A percentile compares a stretch with the other conserved stretches of the same genome.
These are phyloP conservation scores for Saccharomycopsis phalli DNA, from an alignment of 1,139 yeast species.

Conservation along the genomic window DNA sequence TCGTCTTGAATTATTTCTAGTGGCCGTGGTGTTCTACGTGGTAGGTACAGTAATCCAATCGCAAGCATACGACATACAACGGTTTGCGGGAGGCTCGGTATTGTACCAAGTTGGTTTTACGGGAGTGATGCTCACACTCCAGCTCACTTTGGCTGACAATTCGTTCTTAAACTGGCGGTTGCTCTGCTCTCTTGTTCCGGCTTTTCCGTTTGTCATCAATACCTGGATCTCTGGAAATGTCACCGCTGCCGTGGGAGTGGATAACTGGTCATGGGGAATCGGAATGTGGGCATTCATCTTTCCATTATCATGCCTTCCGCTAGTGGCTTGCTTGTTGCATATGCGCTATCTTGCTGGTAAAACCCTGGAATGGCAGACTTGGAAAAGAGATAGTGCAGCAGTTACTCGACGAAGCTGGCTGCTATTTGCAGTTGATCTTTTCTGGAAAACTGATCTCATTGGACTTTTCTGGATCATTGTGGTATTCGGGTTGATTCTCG, in stretches of 20 bases:
- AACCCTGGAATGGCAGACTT: constrained; percentile 37
- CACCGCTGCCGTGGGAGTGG: constrained; percentile 31
- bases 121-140: constrained; percentile 49
- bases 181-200: constrained; percentile 51
- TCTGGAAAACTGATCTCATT: constrained; percentile 45
- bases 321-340: constrained; percentile 43
- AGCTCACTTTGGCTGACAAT: constrained; percentile 54
- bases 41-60: constrained; percentile 67
- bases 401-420: not conserved
- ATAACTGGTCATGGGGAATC: constrained; percentile 61
- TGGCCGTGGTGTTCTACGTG: constrained; percentile 50
- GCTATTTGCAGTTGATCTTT: constrained; percentile 25
- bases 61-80: constrained; percentile 53
- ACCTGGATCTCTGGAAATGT: constrained; percentile 69
- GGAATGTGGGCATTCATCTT: constrained; percentile 77
- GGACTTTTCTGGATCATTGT: constrained; percentile 45
- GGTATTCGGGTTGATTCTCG: constrained; percentile 43
- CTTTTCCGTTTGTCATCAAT: constrained; percentile 63
- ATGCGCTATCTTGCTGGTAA: constrained; percentile 47
- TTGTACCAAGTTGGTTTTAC: constrained; percentile 64
- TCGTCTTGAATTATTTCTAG: constrained; percentile 46
- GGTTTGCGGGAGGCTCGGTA: constrained; percentile 68
- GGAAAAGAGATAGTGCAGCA: constrained; percentile 20
- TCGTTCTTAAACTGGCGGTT: constrained; percentile 67
- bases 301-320: constrained; percentile 56